Evolutionary conservation across 2,329 filamentous ascomycete species (phyloP).

Genomic region (Neobulgaria alba): DNA sequence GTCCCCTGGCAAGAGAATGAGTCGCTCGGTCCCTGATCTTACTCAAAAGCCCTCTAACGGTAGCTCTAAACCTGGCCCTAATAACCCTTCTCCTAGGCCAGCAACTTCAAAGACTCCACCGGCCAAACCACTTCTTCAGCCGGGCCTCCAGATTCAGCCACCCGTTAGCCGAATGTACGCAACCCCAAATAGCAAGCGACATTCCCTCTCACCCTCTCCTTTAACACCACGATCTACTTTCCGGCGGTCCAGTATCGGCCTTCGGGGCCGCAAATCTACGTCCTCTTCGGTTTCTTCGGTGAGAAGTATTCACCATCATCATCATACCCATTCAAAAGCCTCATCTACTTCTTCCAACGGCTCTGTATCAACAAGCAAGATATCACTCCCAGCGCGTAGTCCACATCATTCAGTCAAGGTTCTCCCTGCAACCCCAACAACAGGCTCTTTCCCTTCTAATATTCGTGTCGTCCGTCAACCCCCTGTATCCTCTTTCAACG

Average conservation of each 20-base stretch:
- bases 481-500: constrained; percentile 46
- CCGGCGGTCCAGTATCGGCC: constrained; percentile 70
- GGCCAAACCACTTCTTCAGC: constrained; percentile 28
- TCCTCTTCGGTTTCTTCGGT: constrained; percentile 92
- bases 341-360: constrained; percentile 83
- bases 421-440: constrained; percentile 80
- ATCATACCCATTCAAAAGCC: constrained; percentile 85
- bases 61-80: constrained; percentile 34
- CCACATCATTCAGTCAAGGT: constrained; percentile 92
- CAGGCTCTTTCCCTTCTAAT: constrained; percentile 69
- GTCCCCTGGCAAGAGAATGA: constrained; percentile 38
- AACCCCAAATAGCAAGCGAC: constrained; percentile 43
- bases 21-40: constrained; percentile 48
- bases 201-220: constrained; percentile 78
- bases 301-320: constrained; percentile 79
- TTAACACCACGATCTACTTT: constrained; percentile 82
- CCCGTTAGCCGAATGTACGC: constrained; percentile 31
- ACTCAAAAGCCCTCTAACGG: constrained; percentile 38
- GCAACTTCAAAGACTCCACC: constrained; percentile 41
- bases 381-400: constrained; percentile 56
- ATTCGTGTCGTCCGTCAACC: constrained; percentile 69
- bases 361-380: constrained; percentile 63
- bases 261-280: constrained; percentile 89
- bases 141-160: constrained; percentile 26
- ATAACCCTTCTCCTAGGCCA: constrained; percentile 49